These are phyloP conservation scores for Xylaria sp. DNA, from an alignment of 2,329 filamentous ascomycete species.

Conservation along the genomic window DNA sequence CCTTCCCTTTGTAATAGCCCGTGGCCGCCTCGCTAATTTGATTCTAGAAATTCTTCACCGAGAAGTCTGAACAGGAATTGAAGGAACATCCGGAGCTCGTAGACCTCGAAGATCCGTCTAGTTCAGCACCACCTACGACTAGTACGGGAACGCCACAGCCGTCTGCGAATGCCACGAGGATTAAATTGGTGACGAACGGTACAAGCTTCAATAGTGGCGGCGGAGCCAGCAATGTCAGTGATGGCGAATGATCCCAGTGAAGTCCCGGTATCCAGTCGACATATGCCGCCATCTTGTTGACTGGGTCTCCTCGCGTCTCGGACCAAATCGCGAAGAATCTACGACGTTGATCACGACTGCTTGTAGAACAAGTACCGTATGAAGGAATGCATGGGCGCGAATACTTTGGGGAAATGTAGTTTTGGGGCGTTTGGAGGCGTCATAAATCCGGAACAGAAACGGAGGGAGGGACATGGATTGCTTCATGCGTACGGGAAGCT, in stretches of 20 bases:
- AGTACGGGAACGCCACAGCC: slow-evolving; percentile 61
- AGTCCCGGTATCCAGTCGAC: neutral
- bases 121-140: slow-evolving; percentile 47
- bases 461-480: slow-evolving; percentile 22
- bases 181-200: slow-evolving; percentile 54
- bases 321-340: neutral
- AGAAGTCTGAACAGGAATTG: slow-evolving; percentile 49
- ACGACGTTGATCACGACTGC: neutral
- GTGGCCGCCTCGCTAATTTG: slow-evolving; percentile 31
- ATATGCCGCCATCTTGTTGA: neutral
- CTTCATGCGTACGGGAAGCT: slow-evolving; percentile 29
- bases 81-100: slow-evolving; percentile 50
- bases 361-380: slow-evolving; percentile 16
- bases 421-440: slow-evolving; percentile 17
- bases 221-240: slow-evolving; percentile 24
- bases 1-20: neutral
- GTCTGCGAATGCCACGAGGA: slow-evolving; percentile 52
- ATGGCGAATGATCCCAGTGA: slow-evolving; percentile 28
- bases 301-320: neutral
- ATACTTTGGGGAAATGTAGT: slow-evolving; percentile 7
- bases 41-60: slow-evolving; percentile 51
- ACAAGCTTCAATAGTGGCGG: slow-evolving; percentile 22
- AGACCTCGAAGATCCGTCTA: slow-evolving; percentile 48
- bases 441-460: slow-evolving; percentile 16
- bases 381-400: slow-evolving; percentile 10